Base-by-base conservation (phyloP, 805 yeast genomes). In the Metahyphopichia silvanorum region DNA sequence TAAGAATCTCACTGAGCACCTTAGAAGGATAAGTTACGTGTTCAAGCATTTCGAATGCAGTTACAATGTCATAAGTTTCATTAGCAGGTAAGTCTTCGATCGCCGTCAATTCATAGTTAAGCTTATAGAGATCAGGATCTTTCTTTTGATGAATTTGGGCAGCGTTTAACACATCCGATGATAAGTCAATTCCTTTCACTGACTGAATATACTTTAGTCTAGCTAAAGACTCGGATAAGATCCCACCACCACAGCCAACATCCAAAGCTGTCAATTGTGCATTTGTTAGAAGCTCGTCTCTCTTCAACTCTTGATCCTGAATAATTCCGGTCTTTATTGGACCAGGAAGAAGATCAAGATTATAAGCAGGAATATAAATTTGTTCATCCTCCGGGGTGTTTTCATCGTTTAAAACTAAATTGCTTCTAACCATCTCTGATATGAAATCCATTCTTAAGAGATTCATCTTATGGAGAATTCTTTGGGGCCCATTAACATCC, bases 231-330 rank as follows among this genome's bases (percentile, higher is more conserved):
- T 93, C 99, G 4, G 89, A 67, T 13, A 93, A 63, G 16, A 93
- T 80, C 0, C 98, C 99, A n/a, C 98, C 99, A 13, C 99, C 99
- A 56, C 98, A 93, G 1, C 99, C 99, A 33, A 93, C 79, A 53
- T 93, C 99, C 35, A 93, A 62, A 1, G 79, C 88, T 11, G 57
- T 55, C 32, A 78, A 63, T 28, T 70, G 60, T 34, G 71, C 44
- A 3, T 53, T 38, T 3, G 34, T 37, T 25, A 62, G 58, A 18
- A 61, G 48, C 22, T 58, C 60, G 7, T 66, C 68, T 35, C 75
- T 52, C 29, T 69, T 66, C 12, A 46, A 36, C 16, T 76, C 77
- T 36, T 77, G 79, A 36, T 80, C 82, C 16, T 40, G 39, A 8
- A 63, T 36, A 8, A 82, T 77, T 26, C 66, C 67, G 4, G 52